Evolutionary conservation across 371 early-diverging fungal genomes (phyloP).

Genomic region (Mortierella polycephala): DNA sequence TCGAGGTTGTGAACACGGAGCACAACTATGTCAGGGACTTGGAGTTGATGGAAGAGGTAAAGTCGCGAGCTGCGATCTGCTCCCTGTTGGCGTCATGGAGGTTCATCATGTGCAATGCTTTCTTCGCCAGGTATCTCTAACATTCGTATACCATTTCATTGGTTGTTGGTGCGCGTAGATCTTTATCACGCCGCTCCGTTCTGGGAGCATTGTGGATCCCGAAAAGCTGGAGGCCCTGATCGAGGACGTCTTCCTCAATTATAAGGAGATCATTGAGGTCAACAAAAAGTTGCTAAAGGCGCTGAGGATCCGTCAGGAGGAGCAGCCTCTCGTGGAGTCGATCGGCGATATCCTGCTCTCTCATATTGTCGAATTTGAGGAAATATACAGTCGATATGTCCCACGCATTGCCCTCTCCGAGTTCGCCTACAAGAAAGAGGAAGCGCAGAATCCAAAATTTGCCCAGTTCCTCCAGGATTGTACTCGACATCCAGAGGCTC

Average conservation of each 20-base stretch:
- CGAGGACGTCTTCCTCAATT: constrained; percentile 84
- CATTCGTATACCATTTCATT: not conserved
- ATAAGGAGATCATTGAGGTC: constrained; percentile 74
- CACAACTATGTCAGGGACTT: constrained; percentile 89
- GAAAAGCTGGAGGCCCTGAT: constrained; percentile 71
- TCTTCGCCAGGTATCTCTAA: no score
- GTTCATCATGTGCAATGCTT: not conserved
- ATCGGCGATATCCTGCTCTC: constrained; percentile 89
- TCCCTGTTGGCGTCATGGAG: not conserved
- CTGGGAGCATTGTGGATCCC: constrained; percentile 70
- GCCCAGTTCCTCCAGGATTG: constrained; percentile 78
- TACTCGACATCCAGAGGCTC: constrained; percentile 80
- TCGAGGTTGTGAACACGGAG: constrained; percentile 91
- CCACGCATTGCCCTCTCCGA: constrained; percentile 88
- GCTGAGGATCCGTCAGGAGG: constrained; percentile 78
- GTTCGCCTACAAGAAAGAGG: constrained; percentile 82
- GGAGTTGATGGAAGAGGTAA: constrained; percentile 75
- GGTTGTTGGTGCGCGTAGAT: constrained; percentile 49
- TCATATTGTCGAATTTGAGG: constrained; percentile 78
- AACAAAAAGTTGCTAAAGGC: constrained; percentile 73
- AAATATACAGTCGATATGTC: constrained; percentile 86
- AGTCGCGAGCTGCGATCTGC: not conserved
- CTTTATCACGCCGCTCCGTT: constrained; percentile 81
- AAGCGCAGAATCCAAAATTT: constrained; percentile 75
- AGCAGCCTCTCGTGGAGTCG: constrained; percentile 74